Evolutionary conservation across 1,139 yeast species (phyloP).

Genomic region (Saccharomycopsis hybrid): DNA sequence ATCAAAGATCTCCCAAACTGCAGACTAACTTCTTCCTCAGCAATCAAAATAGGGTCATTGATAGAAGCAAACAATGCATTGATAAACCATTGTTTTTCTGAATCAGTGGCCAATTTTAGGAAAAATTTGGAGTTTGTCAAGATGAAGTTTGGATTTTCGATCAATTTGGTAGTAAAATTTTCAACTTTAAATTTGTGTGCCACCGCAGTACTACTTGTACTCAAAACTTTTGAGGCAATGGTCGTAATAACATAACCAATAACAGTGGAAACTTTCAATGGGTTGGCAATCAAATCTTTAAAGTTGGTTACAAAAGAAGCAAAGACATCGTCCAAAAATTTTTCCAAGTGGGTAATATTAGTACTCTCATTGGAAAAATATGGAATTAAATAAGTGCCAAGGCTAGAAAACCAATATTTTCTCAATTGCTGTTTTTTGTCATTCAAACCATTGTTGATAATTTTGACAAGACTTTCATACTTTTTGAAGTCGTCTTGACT

Average conservation of each 20-base stretch:
- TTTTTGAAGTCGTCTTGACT: constrained; percentile 21
- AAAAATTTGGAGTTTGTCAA: constrained; percentile 42
- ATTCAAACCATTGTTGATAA: constrained; percentile 49
- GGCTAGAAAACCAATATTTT: constrained; percentile 58
- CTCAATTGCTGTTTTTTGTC: constrained; percentile 61
- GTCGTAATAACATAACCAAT: constrained; percentile 40
- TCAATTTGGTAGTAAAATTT: neutral
- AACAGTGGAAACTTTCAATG: constrained; percentile 34
- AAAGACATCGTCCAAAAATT: constrained; percentile 15
- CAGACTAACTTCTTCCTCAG: neutral
- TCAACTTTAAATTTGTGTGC: neutral
- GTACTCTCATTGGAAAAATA: constrained; percentile 15
- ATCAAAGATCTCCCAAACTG: constrained; percentile 21
- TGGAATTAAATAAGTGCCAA: constrained; percentile 28
- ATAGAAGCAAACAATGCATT: constrained; percentile 34
- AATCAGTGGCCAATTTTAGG: constrained; percentile 39
- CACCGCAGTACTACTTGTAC: neutral
- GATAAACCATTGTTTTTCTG: constrained; percentile 49
- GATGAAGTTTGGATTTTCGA: constrained; percentile 24
- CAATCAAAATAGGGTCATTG: constrained; percentile 16
- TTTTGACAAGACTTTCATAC: constrained; percentile 26
- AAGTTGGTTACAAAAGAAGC: constrained; percentile 35
- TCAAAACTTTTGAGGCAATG: constrained; percentile 17
- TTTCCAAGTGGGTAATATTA: constrained; percentile 23
- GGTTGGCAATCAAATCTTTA: constrained; percentile 37